Conservation (phyloP, 345 rosid genomes). For the Eucalyptus sideroxylon region DNA sequence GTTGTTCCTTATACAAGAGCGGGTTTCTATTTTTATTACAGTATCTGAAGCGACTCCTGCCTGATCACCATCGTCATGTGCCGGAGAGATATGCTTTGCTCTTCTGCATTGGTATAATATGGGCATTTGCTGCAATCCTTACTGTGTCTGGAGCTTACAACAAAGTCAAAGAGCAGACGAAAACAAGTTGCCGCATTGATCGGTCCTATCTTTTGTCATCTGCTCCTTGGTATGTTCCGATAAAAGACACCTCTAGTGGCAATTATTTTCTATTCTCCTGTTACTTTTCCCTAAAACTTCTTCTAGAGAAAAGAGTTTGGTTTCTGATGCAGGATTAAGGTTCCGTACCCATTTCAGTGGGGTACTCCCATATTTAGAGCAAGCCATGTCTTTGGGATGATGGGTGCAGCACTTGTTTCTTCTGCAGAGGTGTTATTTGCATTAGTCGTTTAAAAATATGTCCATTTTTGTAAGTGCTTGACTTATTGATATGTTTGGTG, state of each 20-base stretch:
- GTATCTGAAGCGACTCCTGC: slow-evolving; percentile 47
- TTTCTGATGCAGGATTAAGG: slow-evolving; percentile 49
- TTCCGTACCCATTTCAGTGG: slow-evolving; percentile 97
- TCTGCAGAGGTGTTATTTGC: slow-evolving; percentile 63
- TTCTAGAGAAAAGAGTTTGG: not conserved
- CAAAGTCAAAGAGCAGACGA: slow-evolving; percentile 40
- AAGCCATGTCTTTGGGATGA: slow-evolving; percentile 91
- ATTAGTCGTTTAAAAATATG: not conserved
- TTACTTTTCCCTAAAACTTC: not conserved
- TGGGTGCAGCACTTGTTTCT: slow-evolving; percentile 87
- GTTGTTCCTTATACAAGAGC: not conserved
- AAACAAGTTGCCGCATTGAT: slow-evolving; percentile 78
- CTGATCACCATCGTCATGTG: not conserved
- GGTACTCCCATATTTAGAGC: slow-evolving; percentile 95
- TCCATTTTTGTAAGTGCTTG: not conserved
- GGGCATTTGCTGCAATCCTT: slow-evolving; percentile 94
- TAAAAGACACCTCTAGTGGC: not conserved
- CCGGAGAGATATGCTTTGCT: slow-evolving; percentile 88
- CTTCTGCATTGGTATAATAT: slow-evolving; percentile 61
- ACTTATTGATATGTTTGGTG: not conserved
- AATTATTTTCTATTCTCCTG: not conserved
- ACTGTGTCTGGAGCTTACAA: slow-evolving; percentile 94
- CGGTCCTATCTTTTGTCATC: slow-evolving; percentile 57
- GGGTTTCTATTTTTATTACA: slow-evolving; percentile 8
- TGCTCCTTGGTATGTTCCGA: slow-evolving; percentile 60